Conservation (phyloP, 2,329 filamentous ascomycete genomes). For the Claviceps pazoutovae region DNA sequence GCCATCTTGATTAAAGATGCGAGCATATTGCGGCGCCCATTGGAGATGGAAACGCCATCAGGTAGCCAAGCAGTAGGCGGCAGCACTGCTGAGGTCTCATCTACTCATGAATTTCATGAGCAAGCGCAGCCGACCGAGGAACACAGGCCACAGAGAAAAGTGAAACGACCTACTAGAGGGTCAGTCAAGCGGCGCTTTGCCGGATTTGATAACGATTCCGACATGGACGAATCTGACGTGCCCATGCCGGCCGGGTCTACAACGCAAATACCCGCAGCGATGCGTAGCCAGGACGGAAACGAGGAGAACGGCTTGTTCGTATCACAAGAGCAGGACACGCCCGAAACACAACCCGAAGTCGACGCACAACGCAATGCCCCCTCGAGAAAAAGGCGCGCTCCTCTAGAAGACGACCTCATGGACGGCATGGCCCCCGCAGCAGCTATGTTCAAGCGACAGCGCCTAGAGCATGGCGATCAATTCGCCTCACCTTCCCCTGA, state of each 20-base stretch:
- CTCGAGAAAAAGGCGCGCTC: constrained; percentile 32
- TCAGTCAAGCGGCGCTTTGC: constrained; percentile 49
- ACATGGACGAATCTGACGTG: constrained; percentile 20
- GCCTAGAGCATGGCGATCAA: constrained; percentile 44
- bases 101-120: not conserved
- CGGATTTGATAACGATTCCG: constrained; percentile 46
- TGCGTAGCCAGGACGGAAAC: constrained; percentile 11
- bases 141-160: not conserved
- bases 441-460: constrained; percentile 64
- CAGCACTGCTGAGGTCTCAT: not conserved
- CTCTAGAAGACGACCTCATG: constrained; percentile 43
- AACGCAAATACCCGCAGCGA: constrained; percentile 2
- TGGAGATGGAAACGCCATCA: constrained; percentile 34
- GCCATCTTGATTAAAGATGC: constrained; percentile 75
- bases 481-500: constrained; percentile 20
- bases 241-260: constrained; percentile 4
- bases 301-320: constrained; percentile 39
- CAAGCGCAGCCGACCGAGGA: constrained; percentile 5
- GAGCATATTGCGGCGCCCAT: constrained; percentile 51
- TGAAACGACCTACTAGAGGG: constrained; percentile 20
- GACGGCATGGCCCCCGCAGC: constrained; percentile 64
- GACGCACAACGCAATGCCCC: constrained; percentile 11
- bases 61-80: constrained; percentile 10
- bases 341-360: constrained; percentile 11
- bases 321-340: constrained; percentile 29